phyloP scores from a whole-genome alignment of 2,329 filamentous ascomycete species.

The Fusarium liriodendri region DNA sequence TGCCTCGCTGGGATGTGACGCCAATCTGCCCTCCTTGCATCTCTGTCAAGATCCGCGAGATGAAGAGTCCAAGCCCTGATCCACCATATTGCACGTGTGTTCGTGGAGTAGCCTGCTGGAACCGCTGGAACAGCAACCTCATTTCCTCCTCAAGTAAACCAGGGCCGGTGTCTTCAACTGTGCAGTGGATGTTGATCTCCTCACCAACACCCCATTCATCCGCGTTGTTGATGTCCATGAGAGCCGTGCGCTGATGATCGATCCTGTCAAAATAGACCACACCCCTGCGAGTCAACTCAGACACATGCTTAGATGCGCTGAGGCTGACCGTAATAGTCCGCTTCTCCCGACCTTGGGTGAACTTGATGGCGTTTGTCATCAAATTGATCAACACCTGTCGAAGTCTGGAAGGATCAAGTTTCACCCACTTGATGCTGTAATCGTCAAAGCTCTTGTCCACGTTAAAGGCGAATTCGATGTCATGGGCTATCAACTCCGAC shows the following conservation, averaged over 20 bases:
- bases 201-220: slow-evolving; percentile 79
- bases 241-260: slow-evolving; percentile 48
- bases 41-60: slow-evolving; percentile 80
- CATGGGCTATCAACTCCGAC: slow-evolving; percentile 76
- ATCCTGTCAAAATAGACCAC: slow-evolving; percentile 61
- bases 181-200: slow-evolving; percentile 77
- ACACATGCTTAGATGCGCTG: slow-evolving; percentile 68
- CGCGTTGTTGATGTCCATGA: slow-evolving; percentile 60
- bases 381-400: slow-evolving; percentile 82
- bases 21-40: slow-evolving; percentile 83
- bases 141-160: slow-evolving; percentile 73
- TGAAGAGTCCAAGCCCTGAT: slow-evolving; percentile 78
- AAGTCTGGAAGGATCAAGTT: slow-evolving; percentile 79
- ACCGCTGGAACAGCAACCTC: slow-evolving; percentile 74
- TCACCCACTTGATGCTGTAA: slow-evolving; percentile 76
- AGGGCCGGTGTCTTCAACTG: slow-evolving; percentile 78
- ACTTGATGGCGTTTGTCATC: slow-evolving; percentile 75
- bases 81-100: slow-evolving; percentile 81
- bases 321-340: slow-evolving; percentile 73
- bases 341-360: slow-evolving; percentile 69
- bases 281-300: slow-evolving; percentile 53
- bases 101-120: slow-evolving; percentile 74
- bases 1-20: slow-evolving; percentile 73
- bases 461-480: slow-evolving; percentile 76
- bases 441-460: slow-evolving; percentile 75